Percentiles rank a stretch among this genome's conserved stretches.
phyloP scores from a whole-genome alignment of 2,329 filamentous ascomycete genomes.

The Biscogniauxia sp. region DNA sequence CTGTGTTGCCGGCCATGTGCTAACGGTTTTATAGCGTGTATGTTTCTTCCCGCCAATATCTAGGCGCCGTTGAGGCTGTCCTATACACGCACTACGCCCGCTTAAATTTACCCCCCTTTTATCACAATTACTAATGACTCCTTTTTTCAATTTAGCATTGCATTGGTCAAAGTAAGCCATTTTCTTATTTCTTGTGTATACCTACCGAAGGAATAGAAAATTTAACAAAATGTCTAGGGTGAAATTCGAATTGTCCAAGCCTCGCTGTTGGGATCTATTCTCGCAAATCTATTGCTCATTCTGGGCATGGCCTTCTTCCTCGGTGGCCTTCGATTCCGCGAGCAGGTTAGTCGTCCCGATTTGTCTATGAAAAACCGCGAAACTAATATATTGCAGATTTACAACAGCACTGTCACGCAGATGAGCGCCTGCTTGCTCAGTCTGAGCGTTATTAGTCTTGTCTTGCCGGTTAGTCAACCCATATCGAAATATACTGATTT shows the following conservation, averaged over 20 bases:
- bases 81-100: background rate
- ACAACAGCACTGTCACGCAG: constrained; percentile 92
- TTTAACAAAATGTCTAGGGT: constrained; percentile 44
- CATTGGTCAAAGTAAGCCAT: constrained; percentile 60
- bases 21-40: constrained; percentile 28
- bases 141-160: constrained; percentile 56
- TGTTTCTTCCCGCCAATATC: background rate
- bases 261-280: constrained; percentile 82
- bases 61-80: background rate
- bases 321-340: constrained; percentile 80
- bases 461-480: constrained; percentile 65
- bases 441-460: constrained; percentile 83
- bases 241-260: constrained; percentile 92
- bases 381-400: constrained; percentile 55
- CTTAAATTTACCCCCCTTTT: constrained; percentile 17
- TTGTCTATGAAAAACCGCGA: background rate
- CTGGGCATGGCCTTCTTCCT: constrained; percentile 89
- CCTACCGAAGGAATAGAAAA: background rate
- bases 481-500: background rate
- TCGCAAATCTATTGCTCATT: constrained; percentile 85
- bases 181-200: background rate
- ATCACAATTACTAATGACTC: constrained; percentile 34
- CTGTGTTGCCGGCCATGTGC: constrained; percentile 1
- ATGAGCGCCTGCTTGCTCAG: constrained; percentile 94
- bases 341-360: constrained; percentile 60